Evolutionary conservation across 331 rosid species (phyloP), one percentile per base, ranked within the genome.

Genomic region (Prunus yedoensis): DNA sequence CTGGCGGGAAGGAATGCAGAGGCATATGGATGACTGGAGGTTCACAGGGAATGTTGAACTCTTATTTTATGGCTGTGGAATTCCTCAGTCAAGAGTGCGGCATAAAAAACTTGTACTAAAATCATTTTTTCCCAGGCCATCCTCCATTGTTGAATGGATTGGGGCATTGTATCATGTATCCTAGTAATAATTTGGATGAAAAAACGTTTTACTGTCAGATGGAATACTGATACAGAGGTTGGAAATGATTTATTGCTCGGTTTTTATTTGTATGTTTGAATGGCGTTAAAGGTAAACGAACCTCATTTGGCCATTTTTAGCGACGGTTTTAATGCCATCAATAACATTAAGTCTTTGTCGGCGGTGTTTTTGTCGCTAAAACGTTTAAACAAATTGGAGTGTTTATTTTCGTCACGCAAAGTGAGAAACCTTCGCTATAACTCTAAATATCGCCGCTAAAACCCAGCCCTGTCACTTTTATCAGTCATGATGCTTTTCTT

Each of bases 41-140:
- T 62, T n/a, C 76, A 70, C 84, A 21, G 92, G 92, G 91, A 56
- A 82, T 89, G 91, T 91, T 93, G 95, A 2, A 93, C 96, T 5
- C 90, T 91, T 70, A 85, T 89, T 89, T 90, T 81, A 87, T 89
- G 91, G 91, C 85, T 13, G 92, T 86, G 77, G 94, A 91, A 75
- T 90, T 85, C 81, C 90, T 89, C 56, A 81, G 95, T 83, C 90
- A 74, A 14, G 27, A 60, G 17, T 10, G 66, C 13, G 13, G 20
- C 20, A 25, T 30, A 1, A 2, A 5, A 2, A 9, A 16, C 41
- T 60, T 27, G 15, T 60, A 3, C 41, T 4, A 60, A 27, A 60
- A 60, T 4, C 8, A 8, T 35, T 14, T 2, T 10, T 25, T 60
- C 43, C 66, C 10, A 14, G 43, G 27, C 30, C 18, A 3, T 59